Base-by-base conservation (phyloP, 2,329 filamentous ascomycete species). In the Amauroascus niger region DNA sequence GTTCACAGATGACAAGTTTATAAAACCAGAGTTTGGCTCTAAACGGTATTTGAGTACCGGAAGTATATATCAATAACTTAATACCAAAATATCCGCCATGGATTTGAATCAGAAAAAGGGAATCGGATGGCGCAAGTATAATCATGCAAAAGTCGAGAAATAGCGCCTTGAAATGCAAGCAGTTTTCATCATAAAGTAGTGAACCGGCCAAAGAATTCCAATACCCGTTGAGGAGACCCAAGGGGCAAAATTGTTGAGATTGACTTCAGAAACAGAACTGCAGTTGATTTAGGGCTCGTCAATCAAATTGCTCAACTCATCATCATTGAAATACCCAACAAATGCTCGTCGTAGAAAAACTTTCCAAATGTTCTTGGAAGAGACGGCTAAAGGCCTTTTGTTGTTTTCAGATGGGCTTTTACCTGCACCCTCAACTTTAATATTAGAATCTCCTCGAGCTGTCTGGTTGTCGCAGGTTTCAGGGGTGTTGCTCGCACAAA, bases 271-370 rank as follows among this genome's bases (percentile, higher is more conserved):
- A 41, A 14, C 1, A n/a, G n/a, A n/a, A n/a, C n/a, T n/a, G n/a
- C n/a, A 14, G 14, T 26, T 3, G 11, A 33, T 44, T 33, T 39
- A 52, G 14, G n/a, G 20, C 7, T 20, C n/a, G 6, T 37, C 20
- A 20, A 45, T 46, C n/a, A 46, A 32, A 18, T 48, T 16, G 14
- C 22, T 7, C 13, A 55, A 41, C 35, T 55, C 43, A 14, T 56
- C 48, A 26, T 52, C 54, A 9, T 46, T 26, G 28, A 55, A 49
- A 49, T 50, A 59, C 30, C 58, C 58, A 41, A 58, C 56, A 52
- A 61, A 61, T 30, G 59, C 59, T 30, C 59, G 48, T 18, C 52
- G 55, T 11, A 59, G 28, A 40, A 61, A 61, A n/a, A 49, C 41
- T 13, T 49, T 55, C 59, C 59, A 61, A 24, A 58, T 24, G 32